These are phyloP conservation scores for Syzygium grande DNA, from an alignment of 345 rosid species.

Conservation along the genomic window DNA sequence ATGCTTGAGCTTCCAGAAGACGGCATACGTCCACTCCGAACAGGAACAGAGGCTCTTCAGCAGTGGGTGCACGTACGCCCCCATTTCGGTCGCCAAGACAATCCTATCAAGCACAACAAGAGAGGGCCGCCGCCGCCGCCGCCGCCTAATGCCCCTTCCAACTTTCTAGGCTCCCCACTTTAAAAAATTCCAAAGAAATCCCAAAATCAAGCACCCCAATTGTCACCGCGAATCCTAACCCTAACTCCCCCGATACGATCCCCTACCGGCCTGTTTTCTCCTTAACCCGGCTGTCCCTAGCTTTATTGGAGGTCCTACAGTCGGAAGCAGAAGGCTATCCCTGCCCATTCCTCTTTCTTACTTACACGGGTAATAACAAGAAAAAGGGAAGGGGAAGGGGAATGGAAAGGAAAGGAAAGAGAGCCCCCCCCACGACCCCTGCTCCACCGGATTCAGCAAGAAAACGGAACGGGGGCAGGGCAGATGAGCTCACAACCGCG, in stretches of 20 bases:
- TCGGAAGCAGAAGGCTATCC: slow-evolving; percentile 62
- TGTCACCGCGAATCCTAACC: neutral
- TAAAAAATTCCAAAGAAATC: slow-evolving; percentile 15
- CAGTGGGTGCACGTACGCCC: slow-evolving; percentile 39
- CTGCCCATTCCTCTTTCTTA: slow-evolving; percentile 60
- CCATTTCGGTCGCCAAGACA: slow-evolving; percentile 24
- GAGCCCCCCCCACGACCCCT: neutral
- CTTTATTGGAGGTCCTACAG: slow-evolving; percentile 82
- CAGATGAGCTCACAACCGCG: slow-evolving; percentile 4
- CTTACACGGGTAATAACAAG: neutral
- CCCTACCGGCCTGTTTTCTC: slow-evolving; percentile 95
- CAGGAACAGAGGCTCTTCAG: slow-evolving; percentile 73
- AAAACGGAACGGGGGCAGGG: neutral
- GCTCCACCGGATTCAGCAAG: neutral
- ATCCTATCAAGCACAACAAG: neutral
- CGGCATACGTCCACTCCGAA: slow-evolving; percentile 75
- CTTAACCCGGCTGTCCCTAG: slow-evolving; percentile 31
- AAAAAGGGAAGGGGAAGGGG: too few species aligned
- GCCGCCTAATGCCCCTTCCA: neutral
- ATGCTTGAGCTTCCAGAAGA: slow-evolving; percentile 81
- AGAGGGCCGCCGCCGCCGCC: neutral
- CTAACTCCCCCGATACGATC: slow-evolving; percentile 96
- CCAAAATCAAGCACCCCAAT: neutral
- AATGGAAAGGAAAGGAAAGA: neutral
- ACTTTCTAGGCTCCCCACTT: neutral